Evolutionary conservation across 2,329 filamentous ascomycete species (phyloP), one percentile per base, ranked within the genome.

Genomic region (Domatiomyces catenatus): DNA sequence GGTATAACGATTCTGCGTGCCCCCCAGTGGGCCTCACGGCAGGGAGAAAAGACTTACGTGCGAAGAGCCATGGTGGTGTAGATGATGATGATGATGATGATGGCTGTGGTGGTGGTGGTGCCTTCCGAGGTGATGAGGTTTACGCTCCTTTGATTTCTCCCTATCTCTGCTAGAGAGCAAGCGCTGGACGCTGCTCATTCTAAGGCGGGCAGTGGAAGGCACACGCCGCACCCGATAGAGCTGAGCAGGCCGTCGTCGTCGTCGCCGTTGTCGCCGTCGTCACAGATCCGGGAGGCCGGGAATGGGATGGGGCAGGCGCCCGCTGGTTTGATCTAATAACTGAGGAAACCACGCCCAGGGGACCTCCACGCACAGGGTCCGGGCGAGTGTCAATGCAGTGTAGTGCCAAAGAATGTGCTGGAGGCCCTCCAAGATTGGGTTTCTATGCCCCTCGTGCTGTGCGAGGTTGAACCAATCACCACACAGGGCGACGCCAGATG

Each of bases 161-260:
- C 60, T 64, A 51, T 69, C 67, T 42, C 67, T 64, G 48, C 62
- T 64, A 4, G 66, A 66, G 49, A 70, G 62, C 50, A 70, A 68
- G 42, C 64, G 61, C 50, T 68, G 67, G 48, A 70, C 66, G 1
- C 67, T 64, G 58, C 64, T 68, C 67, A 69, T 70, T 17, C 52
- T 60, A 44, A 36, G 18, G 3, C 22, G 6, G 24, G 47, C 22
- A n/a, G 32, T 39, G 12, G 32, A 39, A 15, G 32, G 32, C 10
- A n/a, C n/a, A n/a, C n/a, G 12, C 32, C 22, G 2, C 32, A 39
- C 32, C 12, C 15, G 32, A 39, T 2, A 39, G 32, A 39, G 6
- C 12, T 2, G 32, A 2, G 32, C 10, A 2, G 32, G 32, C 5
- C 22, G 22, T 24, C 22, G 22, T 24, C 22, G 22, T 24, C 22